Evolutionary conservation across 768 basidiomycete genomes (phyloP), one percentile per base, ranked within the genome.

Genomic region (Termitomyces sp.): DNA sequence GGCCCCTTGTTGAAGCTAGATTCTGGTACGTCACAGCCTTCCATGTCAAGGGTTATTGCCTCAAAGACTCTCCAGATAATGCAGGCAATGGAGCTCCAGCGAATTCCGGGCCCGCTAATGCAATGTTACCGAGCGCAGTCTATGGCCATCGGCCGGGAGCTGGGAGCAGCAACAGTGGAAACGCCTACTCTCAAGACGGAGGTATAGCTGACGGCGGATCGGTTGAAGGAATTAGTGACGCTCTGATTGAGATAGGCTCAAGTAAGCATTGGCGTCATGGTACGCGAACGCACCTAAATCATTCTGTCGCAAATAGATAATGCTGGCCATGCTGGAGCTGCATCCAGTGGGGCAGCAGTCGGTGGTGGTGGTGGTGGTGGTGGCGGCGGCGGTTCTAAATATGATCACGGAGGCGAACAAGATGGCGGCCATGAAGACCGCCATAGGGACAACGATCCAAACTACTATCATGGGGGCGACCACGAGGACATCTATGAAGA

Each of bases 171-270:
- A 61, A 61, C 23, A 61, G 60, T 31, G 71, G 66, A 11, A 67
- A 67, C 31, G 65, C 71, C 14, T 68, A 69, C 47, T 61, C 58
- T 33, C 67, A 67, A 48, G 53, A 58, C 23, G 74, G 72, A 17
- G 72, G 74, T 23, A 50, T 63, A 15, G 68, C 72, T 21, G 30
- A 57, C 8, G 78, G 76, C 19, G 78, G 77, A 5, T 64, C 67
- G 5, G 70, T 73, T 23, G 56, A 62, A 8, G 54, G 54, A 12
- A 40, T 21, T 12, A 58, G 59, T 19, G 51, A 47, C 21, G 69
- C 65, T 8, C 48, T 76, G 33, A 47, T 77, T 42, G 65, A 68
- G 46, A 17, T 75, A 15, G 55, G 63, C 33, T 73, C 73, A 50
- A 65, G 77, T 75, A 62, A 56, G 66, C 50, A 37, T 52, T 19